Evolutionary conservation across 345 rosid genomes (phyloP), one percentile per base, ranked within the genome.

Genomic region (Moricandia arvensis): DNA sequence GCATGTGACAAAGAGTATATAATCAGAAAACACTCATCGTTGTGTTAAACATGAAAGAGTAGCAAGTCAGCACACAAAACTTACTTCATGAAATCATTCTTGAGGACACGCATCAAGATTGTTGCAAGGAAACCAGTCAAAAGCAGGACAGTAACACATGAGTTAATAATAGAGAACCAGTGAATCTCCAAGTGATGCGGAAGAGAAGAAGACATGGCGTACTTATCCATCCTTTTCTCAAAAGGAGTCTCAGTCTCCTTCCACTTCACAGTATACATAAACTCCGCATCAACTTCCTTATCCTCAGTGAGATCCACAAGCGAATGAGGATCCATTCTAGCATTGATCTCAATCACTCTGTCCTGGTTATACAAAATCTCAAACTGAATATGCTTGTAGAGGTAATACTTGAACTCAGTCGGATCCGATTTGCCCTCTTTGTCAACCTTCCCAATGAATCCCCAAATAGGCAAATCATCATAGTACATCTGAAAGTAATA

Each of bases 121-220:
- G 97, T 90, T n/a, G 97, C 97, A 41, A 92, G 92, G 78, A 92
- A 92, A 15, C 97, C 97, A 58, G 96, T 92, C 85, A 92, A 73
- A 24, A 92, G 91, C 7, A 92, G 91, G 72, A 92, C 97, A 2
- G 97, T 92, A 53, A 92, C 97, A 47, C 97, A 92, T 0, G 97
- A 90, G 79, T 92, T 90, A 10, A 92, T 90, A 61, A 92, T 92
- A 0, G 92, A 90, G 82, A 92, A 92, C 97, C 97, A 92, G 73
- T 92, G 97, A 49, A 92, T 92, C 79, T 92, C 94, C 87, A 92
- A 84, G 72, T 92, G 96, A 85, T 87, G 97, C 0, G 97, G 96
- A 80, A 90, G 83, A 0, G 97, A 92, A 69, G 97, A 92, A 73
- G 96, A 88, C 74, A 83, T 78, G 0, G 97, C 86, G 43, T 92